Conservation (phyloP, 768 basidiomycete species). For the Pleurotus djamor region DNA sequence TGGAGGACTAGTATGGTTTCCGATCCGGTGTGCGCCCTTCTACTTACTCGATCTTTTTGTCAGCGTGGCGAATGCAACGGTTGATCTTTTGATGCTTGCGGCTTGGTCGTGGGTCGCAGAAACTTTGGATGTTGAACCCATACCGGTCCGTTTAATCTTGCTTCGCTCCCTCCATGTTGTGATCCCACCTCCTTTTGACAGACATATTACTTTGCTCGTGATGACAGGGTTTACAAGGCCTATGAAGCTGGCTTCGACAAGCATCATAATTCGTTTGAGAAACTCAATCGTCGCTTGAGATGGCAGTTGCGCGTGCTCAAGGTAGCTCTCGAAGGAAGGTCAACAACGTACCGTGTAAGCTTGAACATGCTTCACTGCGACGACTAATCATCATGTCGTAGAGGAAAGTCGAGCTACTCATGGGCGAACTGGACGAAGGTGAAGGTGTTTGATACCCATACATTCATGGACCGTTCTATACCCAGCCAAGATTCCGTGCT, state of each 20-base stretch:
- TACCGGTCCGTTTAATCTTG: constrained; percentile 57
- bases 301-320: constrained; percentile 70
- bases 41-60: constrained; percentile 1
- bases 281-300: constrained; percentile 54
- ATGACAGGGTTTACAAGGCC: constrained; percentile 79
- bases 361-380: constrained; percentile 4
- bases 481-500: neutral
- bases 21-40: neutral
- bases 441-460: constrained; percentile 39
- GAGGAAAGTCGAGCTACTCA: constrained; percentile 65
- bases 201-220: constrained; percentile 94
- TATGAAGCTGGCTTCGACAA: constrained; percentile 51
- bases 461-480: neutral
- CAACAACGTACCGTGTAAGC: constrained; percentile 63
- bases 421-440: constrained; percentile 62
- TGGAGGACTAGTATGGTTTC: constrained; percentile 83
- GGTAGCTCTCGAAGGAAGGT: constrained; percentile 64
- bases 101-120: constrained; percentile 72
- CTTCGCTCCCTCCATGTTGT: neutral
- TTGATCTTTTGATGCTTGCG: constrained; percentile 79
- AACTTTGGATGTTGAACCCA: constrained; percentile 54
- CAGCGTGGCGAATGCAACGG: constrained; percentile 87
- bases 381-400: constrained; percentile 15
- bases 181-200: constrained; percentile 20
- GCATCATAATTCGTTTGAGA: constrained; percentile 45